These are phyloP conservation scores for Plenodomus biglobosus DNA, from an alignment of 2,329 filamentous ascomycete genomes.

Conservation along the genomic window DNA sequence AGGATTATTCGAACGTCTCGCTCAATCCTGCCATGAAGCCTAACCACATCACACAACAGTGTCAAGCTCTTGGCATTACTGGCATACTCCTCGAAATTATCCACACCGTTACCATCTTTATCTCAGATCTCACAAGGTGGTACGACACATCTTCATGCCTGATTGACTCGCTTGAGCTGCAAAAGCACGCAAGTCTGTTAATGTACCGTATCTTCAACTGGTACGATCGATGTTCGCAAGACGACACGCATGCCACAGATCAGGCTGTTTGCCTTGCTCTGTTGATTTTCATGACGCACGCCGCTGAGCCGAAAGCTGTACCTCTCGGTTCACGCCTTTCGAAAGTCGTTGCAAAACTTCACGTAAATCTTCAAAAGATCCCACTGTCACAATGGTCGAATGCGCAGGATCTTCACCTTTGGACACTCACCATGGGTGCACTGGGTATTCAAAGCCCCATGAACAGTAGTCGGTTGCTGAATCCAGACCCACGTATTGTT, in stretches of 20 bases:
- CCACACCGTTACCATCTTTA: conserved; percentile 20
- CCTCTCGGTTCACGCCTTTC: conserved; percentile 18
- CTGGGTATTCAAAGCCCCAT: conserved; percentile 21
- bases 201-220: conserved; percentile 32
- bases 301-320: conserved; percentile 22
- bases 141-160: conserved; percentile 15
- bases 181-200: conserved; percentile 34
- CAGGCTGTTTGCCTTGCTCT: conserved; percentile 31
- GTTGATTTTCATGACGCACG: conserved; percentile 29
- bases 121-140: conserved; percentile 25
- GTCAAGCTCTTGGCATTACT: conserved; percentile 22
- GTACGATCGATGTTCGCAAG: conserved; percentile 11
- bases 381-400: conserved; percentile 23
- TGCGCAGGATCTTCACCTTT: conserved; percentile 28
- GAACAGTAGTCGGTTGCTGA: neutral
- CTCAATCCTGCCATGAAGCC: conserved; percentile 16
- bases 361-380: conserved; percentile 13
- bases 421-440: conserved; percentile 35
- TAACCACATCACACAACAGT: conserved; percentile 19
- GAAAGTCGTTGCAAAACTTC: conserved; percentile 26
- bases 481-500: neutral
- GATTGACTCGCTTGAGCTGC: conserved; percentile 33
- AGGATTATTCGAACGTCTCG: conserved; percentile 25
- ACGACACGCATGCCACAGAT: conserved; percentile 17
- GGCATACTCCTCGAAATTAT: conserved; percentile 22